Evolutionary conservation across 2,329 filamentous ascomycete genomes (phyloP).

Genomic region (Colletotrichum falcatum): DNA sequence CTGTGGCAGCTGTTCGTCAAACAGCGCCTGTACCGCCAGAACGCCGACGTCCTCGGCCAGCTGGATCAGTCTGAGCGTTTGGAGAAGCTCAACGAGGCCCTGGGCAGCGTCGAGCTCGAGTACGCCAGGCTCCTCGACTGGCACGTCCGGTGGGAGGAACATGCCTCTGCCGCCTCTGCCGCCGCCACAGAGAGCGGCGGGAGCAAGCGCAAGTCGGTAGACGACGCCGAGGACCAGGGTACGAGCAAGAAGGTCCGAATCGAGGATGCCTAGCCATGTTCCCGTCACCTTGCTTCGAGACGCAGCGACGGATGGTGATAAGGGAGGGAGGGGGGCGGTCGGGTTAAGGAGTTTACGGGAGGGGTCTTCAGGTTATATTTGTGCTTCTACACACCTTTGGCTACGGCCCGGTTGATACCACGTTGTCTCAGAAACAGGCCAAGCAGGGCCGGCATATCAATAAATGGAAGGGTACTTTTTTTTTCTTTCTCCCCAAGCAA

Average conservation of each 20-base stretch:
- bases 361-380: conserved; percentile 15
- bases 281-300: not conserved
- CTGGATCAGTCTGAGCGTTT: conserved; percentile 76
- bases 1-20: conserved; percentile 84
- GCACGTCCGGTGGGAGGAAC: conserved; percentile 54
- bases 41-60: conserved; percentile 77
- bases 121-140: conserved; percentile 74
- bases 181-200: conserved; percentile 43
- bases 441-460: conserved; percentile 11
- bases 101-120: conserved; percentile 76
- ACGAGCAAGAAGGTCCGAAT: conserved; percentile 61
- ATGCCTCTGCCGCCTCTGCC: conserved; percentile 43
- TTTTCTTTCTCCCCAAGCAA: too few relatives aligned
- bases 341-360: conserved; percentile 28
- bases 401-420: conserved; percentile 39
- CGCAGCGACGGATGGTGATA: not conserved
- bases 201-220: conserved; percentile 60
- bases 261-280: conserved; percentile 43
- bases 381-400: conserved; percentile 29
- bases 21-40: conserved; percentile 80
- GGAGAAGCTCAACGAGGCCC: conserved; percentile 77
- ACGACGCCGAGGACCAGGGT: conserved; percentile 45
- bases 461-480: conserved; percentile 8
- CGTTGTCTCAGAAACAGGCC: conserved; percentile 13
- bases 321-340: not conserved